Evolutionary conservation across 306 rosid species (phyloP), one percentile per base, ranked within the genome.

Genomic region (Casuarina equisetifolia): DNA sequence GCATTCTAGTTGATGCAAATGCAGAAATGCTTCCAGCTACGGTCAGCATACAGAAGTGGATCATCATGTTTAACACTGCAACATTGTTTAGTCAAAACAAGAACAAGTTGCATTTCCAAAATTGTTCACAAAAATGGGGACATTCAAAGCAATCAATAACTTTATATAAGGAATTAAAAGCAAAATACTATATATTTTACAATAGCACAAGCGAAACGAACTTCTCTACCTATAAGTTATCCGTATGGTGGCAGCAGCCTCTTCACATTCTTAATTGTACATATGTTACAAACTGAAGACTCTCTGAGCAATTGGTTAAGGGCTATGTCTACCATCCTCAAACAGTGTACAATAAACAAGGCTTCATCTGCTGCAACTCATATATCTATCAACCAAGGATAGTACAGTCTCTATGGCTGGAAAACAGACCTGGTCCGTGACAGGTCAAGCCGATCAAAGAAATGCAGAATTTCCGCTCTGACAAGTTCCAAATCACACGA

Each of bases 221-320:
- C 59, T 73, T 72, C 76, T 67, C 48, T 49, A 49, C 67, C 80
- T 78, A 61, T 77, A 76, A 73, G 45, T 68, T 36, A 11, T 36
- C 74, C 52, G 76, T 70, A 51, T 62, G 61, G 12, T 49, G 55
- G 38, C 78, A 66, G 67, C 75, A 66, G 69, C 52, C 77, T 51
- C 77, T 77, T 69, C 78, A 80, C 36, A 40, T 32, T 79, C 71
- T 67, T 40, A 67, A 51, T 73, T 76, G 85, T 81, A 81, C 80
- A 84, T 64, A 79, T 69, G 53, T 62, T 77, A 81, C 85, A 84
- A 76, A 61, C 77, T 40, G 13, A 42, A 40, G 69, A 70, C 17
- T 64, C 17, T 64, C 62, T 51, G 25, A 52, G 62, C 74, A 76
- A 10, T 43, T 69, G 45, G 53, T 80, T 81, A 73, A 57, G 74